phyloP scores from a whole-genome alignment of 1,284 basidiomycete species.

The Meripilus lineatus region DNA sequence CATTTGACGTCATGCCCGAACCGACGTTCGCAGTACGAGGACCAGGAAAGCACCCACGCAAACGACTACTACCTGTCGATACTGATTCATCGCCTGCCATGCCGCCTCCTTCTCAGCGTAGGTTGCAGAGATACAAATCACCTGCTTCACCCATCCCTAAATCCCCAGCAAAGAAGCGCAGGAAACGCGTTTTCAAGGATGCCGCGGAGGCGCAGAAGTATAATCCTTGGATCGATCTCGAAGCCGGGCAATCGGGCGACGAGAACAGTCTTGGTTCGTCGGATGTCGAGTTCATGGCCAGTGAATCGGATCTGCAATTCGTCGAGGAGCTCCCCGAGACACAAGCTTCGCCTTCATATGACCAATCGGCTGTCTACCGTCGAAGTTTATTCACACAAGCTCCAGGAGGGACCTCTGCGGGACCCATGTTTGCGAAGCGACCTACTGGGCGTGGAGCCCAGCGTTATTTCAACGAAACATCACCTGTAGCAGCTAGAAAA shows the following conservation, averaged over 20 bases:
- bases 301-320: constrained; percentile 67
- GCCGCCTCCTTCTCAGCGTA: constrained; percentile 39
- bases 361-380: constrained; percentile 64
- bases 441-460: constrained; percentile 39
- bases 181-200: constrained; percentile 30
- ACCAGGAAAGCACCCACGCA: constrained; percentile 31
- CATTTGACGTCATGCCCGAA: constrained; percentile 29
- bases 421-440: constrained; percentile 49
- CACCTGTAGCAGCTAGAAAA: constrained; percentile 1
- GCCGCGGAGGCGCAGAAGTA: constrained; percentile 29
- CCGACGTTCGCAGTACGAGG: constrained; percentile 54
- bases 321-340: constrained; percentile 62
- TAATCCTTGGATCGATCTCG: constrained; percentile 57
- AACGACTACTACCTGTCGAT: constrained; percentile 25
- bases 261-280: constrained; percentile 64
- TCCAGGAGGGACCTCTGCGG: constrained; percentile 31
- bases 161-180: constrained; percentile 19
- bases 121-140: constrained; percentile 32
- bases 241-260: constrained; percentile 76
- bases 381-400: constrained; percentile 69
- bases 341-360: constrained; percentile 71
- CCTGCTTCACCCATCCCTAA: constrained; percentile 23
- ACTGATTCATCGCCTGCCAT: constrained; percentile 37
- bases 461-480: constrained; percentile 12
- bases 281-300: constrained; percentile 53